phyloP scores from a whole-genome alignment of 2,329 filamentous ascomycete species.

The Raffaelea arxii region DNA sequence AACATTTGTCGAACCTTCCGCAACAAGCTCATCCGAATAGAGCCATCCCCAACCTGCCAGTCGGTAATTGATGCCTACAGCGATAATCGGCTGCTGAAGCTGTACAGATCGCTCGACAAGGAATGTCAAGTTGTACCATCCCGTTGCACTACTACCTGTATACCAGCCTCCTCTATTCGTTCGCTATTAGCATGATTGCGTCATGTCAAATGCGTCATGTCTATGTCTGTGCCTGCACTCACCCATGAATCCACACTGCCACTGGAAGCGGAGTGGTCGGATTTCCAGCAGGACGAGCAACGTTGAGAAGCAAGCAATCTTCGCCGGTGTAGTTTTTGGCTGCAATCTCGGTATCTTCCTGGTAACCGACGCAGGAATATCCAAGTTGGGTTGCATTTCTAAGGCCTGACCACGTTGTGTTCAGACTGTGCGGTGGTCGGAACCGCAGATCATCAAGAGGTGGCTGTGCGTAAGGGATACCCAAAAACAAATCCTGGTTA shows the following conservation, averaged over 20 bases:
- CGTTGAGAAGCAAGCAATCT: slow-evolving; percentile 4
- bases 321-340: too few species aligned
- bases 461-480: slow-evolving; percentile 43
- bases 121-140: slow-evolving; percentile 42
- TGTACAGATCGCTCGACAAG: background rate
- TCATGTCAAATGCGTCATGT: background rate
- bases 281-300: background rate
- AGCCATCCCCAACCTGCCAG: slow-evolving; percentile 38
- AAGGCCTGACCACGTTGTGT: background rate
- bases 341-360: too few species aligned
- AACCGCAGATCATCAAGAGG: slow-evolving; percentile 28
- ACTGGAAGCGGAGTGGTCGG: background rate
- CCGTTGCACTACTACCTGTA: slow-evolving; percentile 29
- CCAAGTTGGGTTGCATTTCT: background rate
- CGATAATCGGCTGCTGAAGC: background rate
- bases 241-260: slow-evolving; percentile 7
- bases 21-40: slow-evolving; percentile 26
- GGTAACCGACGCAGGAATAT: background rate
- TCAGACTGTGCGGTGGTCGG: background rate
- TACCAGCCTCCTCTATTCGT: slow-evolving; percentile 8
- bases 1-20: slow-evolving; percentile 36
- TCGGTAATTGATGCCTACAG: background rate
- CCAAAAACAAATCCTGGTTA: slow-evolving; percentile 40
- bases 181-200: too few species aligned
- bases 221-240: too few species aligned